phyloP scores from a whole-genome alignment of 2,329 filamentous ascomycete species.

The Parastagonospora avenae region DNA sequence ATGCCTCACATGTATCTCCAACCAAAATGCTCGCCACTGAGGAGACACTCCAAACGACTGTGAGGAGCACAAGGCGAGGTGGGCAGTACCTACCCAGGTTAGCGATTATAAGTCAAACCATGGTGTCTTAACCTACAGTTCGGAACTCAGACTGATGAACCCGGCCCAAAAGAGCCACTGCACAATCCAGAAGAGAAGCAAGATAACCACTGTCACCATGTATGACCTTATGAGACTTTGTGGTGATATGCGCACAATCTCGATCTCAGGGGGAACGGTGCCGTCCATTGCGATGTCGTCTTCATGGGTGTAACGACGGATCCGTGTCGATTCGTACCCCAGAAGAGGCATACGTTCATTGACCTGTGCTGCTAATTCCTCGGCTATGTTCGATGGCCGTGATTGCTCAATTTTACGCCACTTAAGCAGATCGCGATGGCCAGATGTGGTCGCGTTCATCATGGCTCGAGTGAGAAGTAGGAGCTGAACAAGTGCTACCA shows the following conservation, averaged over 20 bases:
- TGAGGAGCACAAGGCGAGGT: constrained; percentile 19
- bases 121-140: constrained; percentile 26
- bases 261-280: not conserved
- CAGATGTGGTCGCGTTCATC: not conserved
- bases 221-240: constrained; percentile 5
- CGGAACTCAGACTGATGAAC: constrained; percentile 28
- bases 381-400: too few species aligned
- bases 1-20: too few species aligned
- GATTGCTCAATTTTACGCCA: too few species aligned
- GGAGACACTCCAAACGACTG: too few species aligned
- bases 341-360: constrained; percentile 1
- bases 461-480: not conserved
- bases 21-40: too few species aligned
- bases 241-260: not conserved
- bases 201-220: constrained; percentile 13
- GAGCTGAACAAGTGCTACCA: constrained; percentile 6
- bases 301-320: too few species aligned
- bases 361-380: not conserved
- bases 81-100: constrained; percentile 33
- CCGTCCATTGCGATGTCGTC: too few species aligned
- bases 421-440: not conserved
- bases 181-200: constrained; percentile 29
- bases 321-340: too few species aligned
- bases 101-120: constrained; percentile 7
- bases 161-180: constrained; percentile 41